Conservation (phyloP, 2,329 filamentous ascomycete species). For the Nemania diffusa region DNA sequence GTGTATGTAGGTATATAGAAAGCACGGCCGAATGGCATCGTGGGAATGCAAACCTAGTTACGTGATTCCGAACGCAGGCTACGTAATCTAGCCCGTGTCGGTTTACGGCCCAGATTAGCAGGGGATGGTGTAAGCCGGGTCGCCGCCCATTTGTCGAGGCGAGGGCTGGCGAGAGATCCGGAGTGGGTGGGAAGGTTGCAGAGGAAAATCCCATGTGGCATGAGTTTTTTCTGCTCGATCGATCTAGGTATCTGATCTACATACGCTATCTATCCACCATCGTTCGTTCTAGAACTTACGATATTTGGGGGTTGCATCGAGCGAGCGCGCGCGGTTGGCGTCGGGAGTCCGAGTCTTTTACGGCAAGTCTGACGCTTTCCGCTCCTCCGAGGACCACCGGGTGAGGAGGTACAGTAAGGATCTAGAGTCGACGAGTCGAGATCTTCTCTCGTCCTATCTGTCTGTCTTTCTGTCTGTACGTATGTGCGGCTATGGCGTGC, state of each 20-base stretch:
- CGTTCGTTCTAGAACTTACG: conserved; percentile 2
- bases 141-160: not conserved
- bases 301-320: not conserved
- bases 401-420: too few relatives aligned
- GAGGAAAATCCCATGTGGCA: not conserved
- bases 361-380: not conserved
- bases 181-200: not conserved
- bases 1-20: not conserved
- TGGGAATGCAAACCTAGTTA: too few relatives aligned
- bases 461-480: too few relatives aligned
- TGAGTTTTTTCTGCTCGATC: not conserved
- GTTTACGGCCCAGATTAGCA: not conserved
- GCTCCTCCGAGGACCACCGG: not conserved
- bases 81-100: not conserved
- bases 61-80: not conserved
- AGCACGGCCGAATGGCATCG: not conserved
- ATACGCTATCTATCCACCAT: not conserved
- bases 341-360: not conserved
- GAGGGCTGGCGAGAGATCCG: not conserved
- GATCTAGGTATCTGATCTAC: not conserved
- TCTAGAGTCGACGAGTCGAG: too few relatives aligned
- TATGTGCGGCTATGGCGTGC: too few relatives aligned
- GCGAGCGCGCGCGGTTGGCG: not conserved
- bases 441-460: too few relatives aligned
- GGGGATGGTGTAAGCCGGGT: not conserved